phyloP scores from a whole-genome alignment of 176 grass and related monocot species.

The Cenchrus americanus region DNA sequence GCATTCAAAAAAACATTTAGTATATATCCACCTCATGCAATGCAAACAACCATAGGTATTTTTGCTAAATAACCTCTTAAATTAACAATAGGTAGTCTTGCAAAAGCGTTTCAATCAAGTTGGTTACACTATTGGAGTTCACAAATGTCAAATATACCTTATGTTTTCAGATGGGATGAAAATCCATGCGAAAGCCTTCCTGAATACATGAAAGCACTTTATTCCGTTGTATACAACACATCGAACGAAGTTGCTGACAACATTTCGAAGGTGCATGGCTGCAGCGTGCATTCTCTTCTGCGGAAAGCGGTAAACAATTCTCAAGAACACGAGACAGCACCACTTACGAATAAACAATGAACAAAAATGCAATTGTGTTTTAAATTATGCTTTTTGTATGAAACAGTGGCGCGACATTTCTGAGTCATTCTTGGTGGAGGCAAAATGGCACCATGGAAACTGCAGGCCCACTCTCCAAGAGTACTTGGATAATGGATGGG shows the following conservation, averaged over 20 bases:
- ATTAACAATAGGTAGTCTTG: background rate
- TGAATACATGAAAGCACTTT: constrained; percentile 53
- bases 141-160: background rate
- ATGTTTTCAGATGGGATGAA: constrained; percentile 53
- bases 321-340: background rate
- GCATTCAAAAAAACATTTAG: background rate
- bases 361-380: background rate
- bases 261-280: constrained; percentile 34
- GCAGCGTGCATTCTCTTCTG: constrained; percentile 12
- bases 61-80: no score
- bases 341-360: background rate
- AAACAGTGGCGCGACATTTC: constrained; percentile 51
- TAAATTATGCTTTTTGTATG: background rate
- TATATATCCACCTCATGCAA: no score
- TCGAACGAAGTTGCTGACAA: constrained; percentile 39
- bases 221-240: constrained; percentile 36
- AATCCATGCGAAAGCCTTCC: constrained; percentile 33
- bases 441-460: constrained; percentile 56
- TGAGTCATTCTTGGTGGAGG: constrained; percentile 44
- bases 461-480: constrained; percentile 30
- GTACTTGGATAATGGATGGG: constrained; percentile 48
- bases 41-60: background rate
- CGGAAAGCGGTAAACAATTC: constrained; percentile 36
- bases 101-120: background rate
- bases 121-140: no score